Conservation (phyloP, 257 asterid genomes). For the Nicotiana knightiana region DNA sequence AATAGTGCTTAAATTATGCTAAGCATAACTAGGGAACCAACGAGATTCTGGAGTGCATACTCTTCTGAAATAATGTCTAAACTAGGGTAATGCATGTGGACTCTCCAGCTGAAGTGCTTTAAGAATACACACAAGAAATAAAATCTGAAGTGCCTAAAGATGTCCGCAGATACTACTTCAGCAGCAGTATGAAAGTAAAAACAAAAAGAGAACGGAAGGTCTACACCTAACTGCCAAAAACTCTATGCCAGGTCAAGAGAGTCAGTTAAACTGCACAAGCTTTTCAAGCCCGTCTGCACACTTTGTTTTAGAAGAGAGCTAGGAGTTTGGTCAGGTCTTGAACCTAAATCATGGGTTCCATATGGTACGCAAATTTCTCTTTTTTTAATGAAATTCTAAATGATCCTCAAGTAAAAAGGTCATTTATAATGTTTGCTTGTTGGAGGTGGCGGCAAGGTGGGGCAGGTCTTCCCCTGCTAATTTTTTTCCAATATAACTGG, state of each 20-base stretch:
- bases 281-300: neutral
- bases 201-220: neutral
- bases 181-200: neutral
- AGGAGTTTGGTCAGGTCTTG: neutral
- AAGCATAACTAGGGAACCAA: constrained; percentile 1
- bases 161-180: neutral
- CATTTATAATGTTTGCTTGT: neutral
- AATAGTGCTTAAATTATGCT: neutral
- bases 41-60: neutral
- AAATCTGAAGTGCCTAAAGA: neutral
- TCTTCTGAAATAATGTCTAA: neutral
- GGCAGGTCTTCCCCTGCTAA: neutral
- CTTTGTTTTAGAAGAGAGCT: neutral
- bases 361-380: too few species aligned
- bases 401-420: neutral
- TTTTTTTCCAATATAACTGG: neutral
- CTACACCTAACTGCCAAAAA: constrained; percentile 5
- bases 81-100: neutral
- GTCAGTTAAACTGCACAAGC: constrained; percentile 1
- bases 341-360: neutral
- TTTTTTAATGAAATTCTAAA: too few species aligned
- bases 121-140: neutral
- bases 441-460: neutral
- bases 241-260: neutral
- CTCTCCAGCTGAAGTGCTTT: neutral